phyloP scores from a whole-genome alignment of 306 rosid species.

The Malus sieversii region DNA sequence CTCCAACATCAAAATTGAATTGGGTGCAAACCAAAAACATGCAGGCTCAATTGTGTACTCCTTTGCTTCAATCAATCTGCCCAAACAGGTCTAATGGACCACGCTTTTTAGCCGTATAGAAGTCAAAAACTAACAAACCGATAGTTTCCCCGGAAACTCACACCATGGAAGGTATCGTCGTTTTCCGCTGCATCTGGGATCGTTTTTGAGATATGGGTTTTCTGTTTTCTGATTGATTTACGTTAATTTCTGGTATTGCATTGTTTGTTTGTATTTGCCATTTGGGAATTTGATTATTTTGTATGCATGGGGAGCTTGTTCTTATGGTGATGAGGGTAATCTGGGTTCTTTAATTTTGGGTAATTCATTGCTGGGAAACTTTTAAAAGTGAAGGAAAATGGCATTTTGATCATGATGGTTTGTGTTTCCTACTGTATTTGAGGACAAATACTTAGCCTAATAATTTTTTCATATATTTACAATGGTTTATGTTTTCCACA shows the following conservation, averaged over 20 bases:
- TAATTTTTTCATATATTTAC: neutral
- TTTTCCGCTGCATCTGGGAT: conserved; percentile 5
- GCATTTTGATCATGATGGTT: conserved; percentile 22
- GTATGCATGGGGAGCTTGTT: conserved; percentile 25
- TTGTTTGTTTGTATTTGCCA: conserved; percentile 11
- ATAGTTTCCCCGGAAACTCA: conserved; percentile 16
- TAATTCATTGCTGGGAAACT: conserved; percentile 29
- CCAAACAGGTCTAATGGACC: conserved; percentile 25
- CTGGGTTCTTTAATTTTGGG: conserved; percentile 17
- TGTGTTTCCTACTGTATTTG: neutral
- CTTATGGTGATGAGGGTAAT: conserved; percentile 13
- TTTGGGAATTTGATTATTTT: conserved; percentile 10
- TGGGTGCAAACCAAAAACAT: conserved; percentile 24
- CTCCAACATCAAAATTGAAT: conserved; percentile 12
- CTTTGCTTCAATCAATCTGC: conserved; percentile 21
- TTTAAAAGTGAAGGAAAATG: conserved; percentile 21
- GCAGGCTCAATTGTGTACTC: conserved; percentile 23
- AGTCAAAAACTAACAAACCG: conserved; percentile 21
- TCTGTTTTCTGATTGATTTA: conserved; percentile 18
- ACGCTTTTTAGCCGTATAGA: conserved; percentile 35
- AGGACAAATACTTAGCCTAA: neutral
- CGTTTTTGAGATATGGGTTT: conserved; percentile 31
- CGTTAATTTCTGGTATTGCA: conserved; percentile 19
- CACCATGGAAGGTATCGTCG: conserved; percentile 74
- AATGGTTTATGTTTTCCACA: neutral